A percentile compares a stretch with the other conserved stretches of the same genome.
Evolutionary conservation across 1,284 basidiomycete species (phyloP).

Genomic region (Acaromyces ingoldii): DNA sequence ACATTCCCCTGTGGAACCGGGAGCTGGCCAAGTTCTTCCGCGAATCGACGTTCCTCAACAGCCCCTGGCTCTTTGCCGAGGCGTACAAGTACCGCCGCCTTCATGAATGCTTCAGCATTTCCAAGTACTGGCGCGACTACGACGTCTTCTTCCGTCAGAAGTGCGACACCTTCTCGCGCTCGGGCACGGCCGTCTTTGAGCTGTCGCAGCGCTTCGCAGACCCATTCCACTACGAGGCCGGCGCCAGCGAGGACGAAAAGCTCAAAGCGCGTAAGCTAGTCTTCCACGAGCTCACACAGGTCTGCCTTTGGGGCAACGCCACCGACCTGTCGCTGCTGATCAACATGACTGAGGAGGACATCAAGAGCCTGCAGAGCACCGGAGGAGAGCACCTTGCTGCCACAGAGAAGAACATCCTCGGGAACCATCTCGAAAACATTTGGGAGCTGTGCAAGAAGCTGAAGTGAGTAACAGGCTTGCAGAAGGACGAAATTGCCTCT

Average conservation of each 20-base stretch:
- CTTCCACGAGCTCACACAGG: slow-evolving; percentile 88
- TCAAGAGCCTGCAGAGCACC: slow-evolving; percentile 93
- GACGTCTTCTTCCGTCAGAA: slow-evolving; percentile 55
- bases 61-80: slow-evolving; percentile 63
- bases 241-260: slow-evolving; percentile 60
- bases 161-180: slow-evolving; percentile 94
- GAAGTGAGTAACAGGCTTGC: slow-evolving; percentile 71
- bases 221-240: slow-evolving; percentile 64
- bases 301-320: slow-evolving; percentile 26
- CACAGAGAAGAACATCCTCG: slow-evolving; percentile 91
- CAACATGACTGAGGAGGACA: slow-evolving; percentile 98
- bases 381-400: slow-evolving; percentile 91
- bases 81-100: slow-evolving; percentile 95
- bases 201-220: slow-evolving; percentile 86
- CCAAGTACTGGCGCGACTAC: slow-evolving; percentile 80
- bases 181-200: slow-evolving; percentile 87
- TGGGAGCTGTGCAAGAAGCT: slow-evolving; percentile 72
- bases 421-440: slow-evolving; percentile 72
- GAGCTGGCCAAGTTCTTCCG: slow-evolving; percentile 66
- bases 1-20: slow-evolving; percentile 95
- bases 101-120: slow-evolving; percentile 89
- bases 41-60: slow-evolving; percentile 93
- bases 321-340: slow-evolving; percentile 92
- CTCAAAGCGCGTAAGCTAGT: slow-evolving; percentile 75
- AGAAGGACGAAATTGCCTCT: no score